phyloP scores from a whole-genome alignment of 2,329 filamentous ascomycete genomes.

The Ophiostoma piceae region DNA sequence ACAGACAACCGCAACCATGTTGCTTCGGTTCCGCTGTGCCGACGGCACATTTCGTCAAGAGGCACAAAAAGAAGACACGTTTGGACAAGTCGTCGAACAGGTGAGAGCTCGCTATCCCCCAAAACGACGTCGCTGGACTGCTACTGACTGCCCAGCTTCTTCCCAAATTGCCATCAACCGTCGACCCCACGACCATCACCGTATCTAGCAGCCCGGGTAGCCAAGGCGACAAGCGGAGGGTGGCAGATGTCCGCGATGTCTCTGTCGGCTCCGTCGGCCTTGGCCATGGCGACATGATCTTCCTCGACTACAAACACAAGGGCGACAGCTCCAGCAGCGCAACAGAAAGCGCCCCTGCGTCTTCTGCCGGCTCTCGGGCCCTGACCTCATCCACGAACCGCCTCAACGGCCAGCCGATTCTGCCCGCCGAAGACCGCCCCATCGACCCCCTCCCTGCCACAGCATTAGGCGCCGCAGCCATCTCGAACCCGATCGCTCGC shows the following conservation, averaged over 20 bases:
- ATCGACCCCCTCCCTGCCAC: constrained; percentile 50
- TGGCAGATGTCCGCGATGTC: constrained; percentile 54
- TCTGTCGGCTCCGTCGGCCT: constrained; percentile 56
- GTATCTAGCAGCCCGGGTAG: constrained; percentile 58
- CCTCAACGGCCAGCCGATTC: constrained; percentile 71
- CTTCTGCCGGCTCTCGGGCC: constrained; percentile 40
- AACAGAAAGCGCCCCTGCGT: constrained; percentile 41
- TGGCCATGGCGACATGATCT: constrained; percentile 85
- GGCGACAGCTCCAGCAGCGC: constrained; percentile 41
- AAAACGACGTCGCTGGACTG: background rate
- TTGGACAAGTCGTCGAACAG: constrained; percentile 55
- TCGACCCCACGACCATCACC: constrained; percentile 55
- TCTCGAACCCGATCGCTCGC: constrained; percentile 49
- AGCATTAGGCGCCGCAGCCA: constrained; percentile 13
- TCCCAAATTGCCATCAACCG: constrained; percentile 54
- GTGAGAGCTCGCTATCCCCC: constrained; percentile 34
- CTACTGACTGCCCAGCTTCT: constrained; percentile 44
- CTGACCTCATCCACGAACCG: constrained; percentile 56
- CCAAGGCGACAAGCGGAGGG: constrained; percentile 49
- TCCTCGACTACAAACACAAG: constrained; percentile 69
- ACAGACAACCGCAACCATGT: constrained; percentile 49
- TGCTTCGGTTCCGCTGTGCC: constrained; percentile 81
- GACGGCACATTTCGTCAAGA: constrained; percentile 88
- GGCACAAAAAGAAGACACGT: constrained; percentile 68
- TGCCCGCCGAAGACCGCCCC: constrained; percentile 61